Evolutionary conservation across 2,329 filamentous ascomycete genomes (phyloP), one percentile per base, ranked within the genome.

Genomic region (Colletotrichum coccodes): DNA sequence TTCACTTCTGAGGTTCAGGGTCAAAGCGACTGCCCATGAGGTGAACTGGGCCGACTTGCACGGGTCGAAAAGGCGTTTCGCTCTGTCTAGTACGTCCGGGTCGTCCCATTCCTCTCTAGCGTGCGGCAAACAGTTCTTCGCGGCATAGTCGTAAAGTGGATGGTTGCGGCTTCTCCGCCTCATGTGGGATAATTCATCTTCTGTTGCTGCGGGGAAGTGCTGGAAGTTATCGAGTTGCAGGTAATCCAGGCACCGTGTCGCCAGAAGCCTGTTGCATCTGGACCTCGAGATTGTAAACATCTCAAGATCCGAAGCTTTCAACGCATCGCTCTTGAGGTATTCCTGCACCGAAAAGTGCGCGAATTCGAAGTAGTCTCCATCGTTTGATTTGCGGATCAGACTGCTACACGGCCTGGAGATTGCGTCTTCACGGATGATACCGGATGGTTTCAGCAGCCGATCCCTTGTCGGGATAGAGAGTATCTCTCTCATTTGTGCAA

Each of bases 311-410:
- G 26, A 34, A 3, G 16, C 21, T 0, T n/a, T n/a, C 26, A 50
- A 18, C 3, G 28, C 0, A 3, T 50, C 6, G 3, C 21, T 60
- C 8, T 34, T 32, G 0, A 65, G 56, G 0, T 42, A 68, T 2
- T 68, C 64, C 14, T 21, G 50, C 0, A 68, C 64, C 4, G 59
- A 44, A 38, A 64, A 64, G n/a, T 68, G 64, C 6, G 64, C 34
- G 1, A 68, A 68, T 1, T 68, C 59, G 0, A 68, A 4, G 0
- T 4, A 21, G 0, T 12, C 0, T 0, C 26, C 50, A 12, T 64
- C 18, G 2, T 34, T 52, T 0, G 64, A 64, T 2, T 52, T 64
- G 3, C 50, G 50, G 3, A 64, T 6, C 0, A 68, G 5, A 28
- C 64, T 64, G 1, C 50, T 64, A 4, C 59, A 68, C 8, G 46